Evolutionary conservation across 2,329 filamentous ascomycete genomes (phyloP).

Genomic region (Ophiostoma quercus): DNA sequence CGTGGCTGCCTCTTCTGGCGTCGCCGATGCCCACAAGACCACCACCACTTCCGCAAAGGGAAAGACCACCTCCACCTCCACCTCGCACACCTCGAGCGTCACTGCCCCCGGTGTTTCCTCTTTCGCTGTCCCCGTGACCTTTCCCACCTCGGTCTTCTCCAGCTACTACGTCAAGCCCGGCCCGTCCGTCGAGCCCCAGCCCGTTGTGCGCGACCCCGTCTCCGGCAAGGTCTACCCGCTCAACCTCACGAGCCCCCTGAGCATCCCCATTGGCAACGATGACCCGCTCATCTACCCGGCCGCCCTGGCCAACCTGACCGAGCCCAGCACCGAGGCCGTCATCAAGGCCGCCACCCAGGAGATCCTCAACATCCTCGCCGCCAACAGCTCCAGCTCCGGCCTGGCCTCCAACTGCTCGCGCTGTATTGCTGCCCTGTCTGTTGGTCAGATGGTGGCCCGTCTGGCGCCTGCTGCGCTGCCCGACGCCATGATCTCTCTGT

Average conservation of each 20-base stretch:
- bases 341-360: slow-evolving; percentile 41
- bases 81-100: background rate
- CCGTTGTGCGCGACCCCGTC: slow-evolving; percentile 48
- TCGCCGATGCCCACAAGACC: slow-evolving; percentile 7
- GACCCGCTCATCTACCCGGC: slow-evolving; percentile 49
- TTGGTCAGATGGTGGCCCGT: slow-evolving; percentile 47
- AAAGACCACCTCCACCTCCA: background rate
- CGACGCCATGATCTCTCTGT: slow-evolving; percentile 47
- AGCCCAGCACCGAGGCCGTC: slow-evolving; percentile 37
- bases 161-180: slow-evolving; percentile 42
- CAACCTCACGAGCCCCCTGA: slow-evolving; percentile 50
- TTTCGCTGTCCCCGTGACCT: slow-evolving; percentile 42
- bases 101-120: slow-evolving; percentile 34
- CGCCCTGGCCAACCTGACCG: slow-evolving; percentile 41
- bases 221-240: slow-evolving; percentile 47
- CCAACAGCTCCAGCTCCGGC: slow-evolving; percentile 31
- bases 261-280: slow-evolving; percentile 43
- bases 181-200: slow-evolving; percentile 35
- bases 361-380: slow-evolving; percentile 42
- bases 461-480: slow-evolving; percentile 46
- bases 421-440: slow-evolving; percentile 47
- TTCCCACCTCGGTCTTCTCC: slow-evolving; percentile 47
- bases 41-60: background rate
- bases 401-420: slow-evolving; percentile 45
- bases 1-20: background rate